Evolutionary conservation across 306 rosid genomes (phyloP).

Genomic region (Nissolia schottii): DNA sequence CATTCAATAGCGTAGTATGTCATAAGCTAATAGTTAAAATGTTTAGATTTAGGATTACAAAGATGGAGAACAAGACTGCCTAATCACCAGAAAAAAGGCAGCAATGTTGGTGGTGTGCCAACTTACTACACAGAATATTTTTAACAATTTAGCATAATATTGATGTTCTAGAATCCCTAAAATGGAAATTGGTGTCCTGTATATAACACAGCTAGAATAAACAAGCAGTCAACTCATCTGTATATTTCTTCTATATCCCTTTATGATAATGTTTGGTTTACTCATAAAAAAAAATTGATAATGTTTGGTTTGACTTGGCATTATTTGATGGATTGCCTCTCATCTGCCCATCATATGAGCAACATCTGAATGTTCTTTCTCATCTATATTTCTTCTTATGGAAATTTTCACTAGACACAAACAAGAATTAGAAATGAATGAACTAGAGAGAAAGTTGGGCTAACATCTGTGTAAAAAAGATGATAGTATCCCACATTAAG

Average conservation of each 20-base stretch:
- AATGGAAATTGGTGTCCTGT: background rate
- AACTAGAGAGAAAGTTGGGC: too few species aligned
- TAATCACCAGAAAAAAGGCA: background rate
- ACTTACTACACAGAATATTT: background rate
- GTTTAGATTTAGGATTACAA: background rate
- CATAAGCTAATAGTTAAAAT: background rate
- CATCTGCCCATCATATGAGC: background rate
- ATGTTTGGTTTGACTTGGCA: too few species aligned
- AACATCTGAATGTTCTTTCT: background rate
- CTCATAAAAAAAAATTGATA: too few species aligned
- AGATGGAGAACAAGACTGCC: background rate
- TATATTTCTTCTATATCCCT: background rate
- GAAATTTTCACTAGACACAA: too few species aligned
- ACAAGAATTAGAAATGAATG: too few species aligned
- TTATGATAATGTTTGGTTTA: conserved; percentile 10
- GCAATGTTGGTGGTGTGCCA: background rate
- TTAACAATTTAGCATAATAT: background rate
- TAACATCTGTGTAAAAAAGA: too few species aligned
- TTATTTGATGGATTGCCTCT: background rate
- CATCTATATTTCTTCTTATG: too few species aligned
- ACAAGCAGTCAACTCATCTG: background rate
- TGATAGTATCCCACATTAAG: too few species aligned
- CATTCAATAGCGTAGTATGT: background rate
- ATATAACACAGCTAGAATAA: background rate
- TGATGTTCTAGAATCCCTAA: background rate